Conservation (phyloP, 257 asterid genomes). For the Pogostemon cablin region DNA sequence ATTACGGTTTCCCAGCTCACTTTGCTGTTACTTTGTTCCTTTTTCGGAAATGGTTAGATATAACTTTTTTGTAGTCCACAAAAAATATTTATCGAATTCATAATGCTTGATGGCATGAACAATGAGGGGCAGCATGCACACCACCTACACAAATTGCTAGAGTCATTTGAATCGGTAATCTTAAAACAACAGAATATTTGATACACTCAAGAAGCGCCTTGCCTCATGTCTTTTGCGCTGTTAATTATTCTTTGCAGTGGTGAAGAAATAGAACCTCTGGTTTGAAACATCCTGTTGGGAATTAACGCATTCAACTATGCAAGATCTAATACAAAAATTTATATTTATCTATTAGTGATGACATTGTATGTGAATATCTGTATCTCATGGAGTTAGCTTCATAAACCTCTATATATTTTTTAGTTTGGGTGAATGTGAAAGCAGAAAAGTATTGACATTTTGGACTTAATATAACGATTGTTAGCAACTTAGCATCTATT, state of each 20-base stretch:
- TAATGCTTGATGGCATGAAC: conserved; percentile 93
- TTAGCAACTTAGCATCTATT: background rate
- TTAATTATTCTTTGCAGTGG: too few relatives aligned
- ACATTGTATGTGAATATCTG: background rate
- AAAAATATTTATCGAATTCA: conserved; percentile 91
- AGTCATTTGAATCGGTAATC: conserved; percentile 71
- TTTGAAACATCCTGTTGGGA: too few relatives aligned
- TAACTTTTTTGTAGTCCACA: conserved; percentile 67
- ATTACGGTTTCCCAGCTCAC: background rate
- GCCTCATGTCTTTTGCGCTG: too few relatives aligned
- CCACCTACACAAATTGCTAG: conserved; percentile 85
- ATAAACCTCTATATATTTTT: background rate
- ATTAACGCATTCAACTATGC: background rate
- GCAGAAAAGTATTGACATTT: background rate
- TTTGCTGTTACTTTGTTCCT: background rate
- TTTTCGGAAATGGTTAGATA: conserved; percentile 24
- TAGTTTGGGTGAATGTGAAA: background rate
- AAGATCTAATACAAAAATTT: background rate
- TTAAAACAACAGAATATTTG: conserved; percentile 7
- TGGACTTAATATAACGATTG: background rate
- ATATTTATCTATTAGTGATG: too few relatives aligned
- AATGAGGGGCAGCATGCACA: conserved; percentile 91
- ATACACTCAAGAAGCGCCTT: conserved; percentile 11
- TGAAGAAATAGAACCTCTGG: too few relatives aligned
- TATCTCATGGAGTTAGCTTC: background rate